Evolutionary conservation across 2,329 filamentous ascomycete genomes (phyloP).

Genomic region (Corinectria fuckeliana): DNA sequence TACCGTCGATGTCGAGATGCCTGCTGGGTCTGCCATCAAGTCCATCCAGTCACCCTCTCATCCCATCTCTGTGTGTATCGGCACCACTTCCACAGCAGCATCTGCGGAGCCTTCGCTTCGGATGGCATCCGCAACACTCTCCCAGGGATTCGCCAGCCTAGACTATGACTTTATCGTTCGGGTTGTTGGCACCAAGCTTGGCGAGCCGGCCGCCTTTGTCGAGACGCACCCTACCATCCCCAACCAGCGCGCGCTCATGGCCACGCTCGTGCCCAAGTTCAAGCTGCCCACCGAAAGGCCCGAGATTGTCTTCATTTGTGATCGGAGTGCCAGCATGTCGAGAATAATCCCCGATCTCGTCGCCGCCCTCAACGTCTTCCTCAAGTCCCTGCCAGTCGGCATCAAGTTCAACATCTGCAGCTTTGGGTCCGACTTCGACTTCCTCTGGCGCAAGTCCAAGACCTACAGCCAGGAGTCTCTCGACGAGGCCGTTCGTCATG

Average conservation of each 20-base stretch:
- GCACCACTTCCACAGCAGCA: constrained; percentile 53
- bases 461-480: constrained; percentile 54
- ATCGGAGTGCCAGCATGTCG: constrained; percentile 72
- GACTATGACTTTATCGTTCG: constrained; percentile 72
- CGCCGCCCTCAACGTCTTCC: constrained; percentile 65
- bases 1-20: constrained; percentile 52
- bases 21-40: constrained; percentile 61
- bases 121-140: constrained; percentile 67
- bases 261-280: constrained; percentile 74
- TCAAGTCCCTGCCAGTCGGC: constrained; percentile 69
- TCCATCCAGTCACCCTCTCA: constrained; percentile 72
- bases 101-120: constrained; percentile 58
- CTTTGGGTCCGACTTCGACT: constrained; percentile 59
- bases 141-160: constrained; percentile 59
- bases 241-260: constrained; percentile 71
- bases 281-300: constrained; percentile 58
- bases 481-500: constrained; percentile 50
- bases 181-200: constrained; percentile 65
- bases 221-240: constrained; percentile 69
- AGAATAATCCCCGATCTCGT: constrained; percentile 60
- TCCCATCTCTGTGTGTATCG: constrained; percentile 69
- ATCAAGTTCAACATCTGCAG: constrained; percentile 75
- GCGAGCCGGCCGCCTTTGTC: constrained; percentile 67
- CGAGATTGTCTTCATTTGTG: constrained; percentile 76
- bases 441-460: constrained; percentile 56